Conservation (phyloP, 2,329 filamentous ascomycete genomes). For the Byssoonygena ceratinophila region DNA sequence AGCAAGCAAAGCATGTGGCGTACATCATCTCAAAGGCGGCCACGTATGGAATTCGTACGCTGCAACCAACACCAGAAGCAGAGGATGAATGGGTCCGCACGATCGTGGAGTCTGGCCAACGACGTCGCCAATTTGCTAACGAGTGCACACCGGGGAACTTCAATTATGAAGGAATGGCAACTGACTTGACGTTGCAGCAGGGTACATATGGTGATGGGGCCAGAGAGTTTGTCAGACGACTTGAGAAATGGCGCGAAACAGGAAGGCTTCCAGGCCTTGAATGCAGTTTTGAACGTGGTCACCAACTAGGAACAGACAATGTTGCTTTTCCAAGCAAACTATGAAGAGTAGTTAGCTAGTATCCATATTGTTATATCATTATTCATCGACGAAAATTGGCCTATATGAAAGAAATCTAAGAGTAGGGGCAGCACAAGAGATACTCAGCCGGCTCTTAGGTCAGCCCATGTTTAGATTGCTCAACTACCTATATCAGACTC, state of each 20-base stretch:
- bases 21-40: conserved; percentile 6
- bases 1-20: conserved; percentile 10
- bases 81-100: conserved; percentile 6
- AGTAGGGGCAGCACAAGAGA: too few species aligned
- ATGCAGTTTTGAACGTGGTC: background rate
- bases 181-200: background rate
- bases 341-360: background rate
- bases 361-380: background rate
- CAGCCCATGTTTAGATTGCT: too few species aligned
- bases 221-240: conserved; percentile 1
- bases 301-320: background rate
- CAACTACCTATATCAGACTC: background rate
- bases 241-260: conserved; percentile 2
- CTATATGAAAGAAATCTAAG: too few species aligned
- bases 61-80: conserved; percentile 1
- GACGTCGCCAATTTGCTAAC: background rate
- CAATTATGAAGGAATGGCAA: conserved; percentile 4
- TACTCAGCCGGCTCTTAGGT: too few species aligned
- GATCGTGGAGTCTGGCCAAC: background rate
- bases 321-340: background rate
- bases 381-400: background rate
- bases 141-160: conserved; percentile 5
- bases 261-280: background rate
- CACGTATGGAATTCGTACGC: background rate
- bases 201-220: background rate